Evolutionary conservation across 2,329 filamentous ascomycete genomes (phyloP).

Genomic region (Emydomyces testavorans): DNA sequence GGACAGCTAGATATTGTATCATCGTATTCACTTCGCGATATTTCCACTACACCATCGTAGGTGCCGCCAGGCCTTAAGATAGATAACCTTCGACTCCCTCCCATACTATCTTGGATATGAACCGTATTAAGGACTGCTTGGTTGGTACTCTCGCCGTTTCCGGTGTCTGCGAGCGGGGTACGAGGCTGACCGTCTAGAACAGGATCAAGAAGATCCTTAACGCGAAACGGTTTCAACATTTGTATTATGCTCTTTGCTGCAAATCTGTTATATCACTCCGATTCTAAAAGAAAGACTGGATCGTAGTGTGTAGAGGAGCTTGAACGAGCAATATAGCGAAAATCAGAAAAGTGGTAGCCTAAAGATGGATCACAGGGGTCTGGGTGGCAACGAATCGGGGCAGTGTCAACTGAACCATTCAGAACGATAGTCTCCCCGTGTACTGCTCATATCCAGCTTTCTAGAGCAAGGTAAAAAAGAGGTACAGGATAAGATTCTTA

Average conservation of each 20-base stretch:
- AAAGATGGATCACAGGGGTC: neutral
- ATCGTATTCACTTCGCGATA: slow-evolving; percentile 36
- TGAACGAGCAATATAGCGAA: neutral
- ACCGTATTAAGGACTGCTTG: neutral
- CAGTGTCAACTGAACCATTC: neutral
- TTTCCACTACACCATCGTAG: slow-evolving; percentile 28
- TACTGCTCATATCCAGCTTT: too few relatives aligned
- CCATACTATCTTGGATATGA: neutral
- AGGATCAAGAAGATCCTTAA: slow-evolving; percentile 25
- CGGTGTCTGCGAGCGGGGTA: neutral
- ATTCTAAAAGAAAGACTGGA: neutral
- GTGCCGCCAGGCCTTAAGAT: slow-evolving; percentile 3
- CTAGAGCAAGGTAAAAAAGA: too few relatives aligned
- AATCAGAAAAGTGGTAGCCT: slow-evolving; percentile 10
- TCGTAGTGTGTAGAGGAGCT: neutral
- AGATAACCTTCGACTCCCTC: neutral
- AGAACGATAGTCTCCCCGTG: too few relatives aligned
- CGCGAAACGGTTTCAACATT: slow-evolving; percentile 35
- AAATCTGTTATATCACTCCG: neutral
- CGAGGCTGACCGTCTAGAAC: neutral
- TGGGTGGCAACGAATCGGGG: neutral
- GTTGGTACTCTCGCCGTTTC: neutral
- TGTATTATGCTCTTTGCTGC: neutral
- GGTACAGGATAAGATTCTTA: too few relatives aligned
- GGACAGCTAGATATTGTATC: slow-evolving; percentile 32